Evolutionary conservation across 129 eudicot species (phyloP).

Genomic region (Pseudognaphalium luteoalbum): DNA sequence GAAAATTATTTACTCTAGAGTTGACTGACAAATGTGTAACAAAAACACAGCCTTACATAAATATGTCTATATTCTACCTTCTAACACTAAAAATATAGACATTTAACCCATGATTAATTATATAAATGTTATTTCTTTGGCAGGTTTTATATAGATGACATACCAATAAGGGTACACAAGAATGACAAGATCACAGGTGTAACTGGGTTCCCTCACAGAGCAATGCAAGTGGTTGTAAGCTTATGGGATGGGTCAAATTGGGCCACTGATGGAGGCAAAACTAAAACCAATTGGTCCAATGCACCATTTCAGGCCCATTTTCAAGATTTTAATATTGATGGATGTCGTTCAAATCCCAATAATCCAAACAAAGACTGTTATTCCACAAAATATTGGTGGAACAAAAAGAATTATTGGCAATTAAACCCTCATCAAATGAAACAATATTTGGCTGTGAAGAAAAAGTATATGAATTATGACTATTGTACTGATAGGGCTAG

Average conservation of each 20-base stretch:
- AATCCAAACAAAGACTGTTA: conserved; percentile 30
- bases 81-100: background rate
- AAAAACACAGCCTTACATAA: too few relatives aligned
- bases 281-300: conserved; percentile 46
- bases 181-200: conserved; percentile 38
- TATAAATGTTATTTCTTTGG: background rate
- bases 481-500: conserved; percentile 60
- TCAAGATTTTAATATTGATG: conserved; percentile 51
- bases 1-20: too few relatives aligned
- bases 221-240: conserved; percentile 61
- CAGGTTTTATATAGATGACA: conserved; percentile 68
- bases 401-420: conserved; percentile 35
- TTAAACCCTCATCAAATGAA: conserved; percentile 30
- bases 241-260: conserved; percentile 70
- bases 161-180: conserved; percentile 74
- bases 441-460: conserved; percentile 33
- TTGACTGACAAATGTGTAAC: too few relatives aligned
- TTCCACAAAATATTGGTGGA: conserved; percentile 62
- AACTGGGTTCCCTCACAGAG: conserved; percentile 48
- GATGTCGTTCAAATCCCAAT: conserved; percentile 35
- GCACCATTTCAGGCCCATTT: conserved; percentile 58
- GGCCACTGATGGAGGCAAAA: conserved; percentile 69
- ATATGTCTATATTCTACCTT: too few relatives aligned
- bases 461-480: conserved; percentile 59
- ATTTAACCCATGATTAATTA: background rate